A percentile compares a stretch with the other conserved stretches of the same genome.
phyloP scores from a whole-genome alignment of 768 basidiomycete species.

The Agaricus blazei region DNA sequence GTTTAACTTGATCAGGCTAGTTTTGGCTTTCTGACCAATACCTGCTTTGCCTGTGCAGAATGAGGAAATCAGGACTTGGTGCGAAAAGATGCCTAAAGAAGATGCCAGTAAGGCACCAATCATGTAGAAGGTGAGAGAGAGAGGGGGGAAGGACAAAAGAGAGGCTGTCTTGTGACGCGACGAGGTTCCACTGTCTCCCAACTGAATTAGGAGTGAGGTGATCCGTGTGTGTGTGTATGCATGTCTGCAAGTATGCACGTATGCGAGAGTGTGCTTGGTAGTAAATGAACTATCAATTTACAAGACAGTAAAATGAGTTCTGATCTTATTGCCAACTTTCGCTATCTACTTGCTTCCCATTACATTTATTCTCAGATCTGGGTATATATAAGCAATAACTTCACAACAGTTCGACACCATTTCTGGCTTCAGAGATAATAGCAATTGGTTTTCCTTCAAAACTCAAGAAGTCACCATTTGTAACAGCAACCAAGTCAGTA shows the following conservation, averaged over 20 bases:
- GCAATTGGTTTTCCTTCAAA: slow-evolving; percentile 36
- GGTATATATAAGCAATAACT: slow-evolving; percentile 6
- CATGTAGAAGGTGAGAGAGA: too few relatives aligned
- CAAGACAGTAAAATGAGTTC: background rate
- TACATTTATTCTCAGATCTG: background rate
- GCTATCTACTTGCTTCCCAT: slow-evolving; percentile 6
- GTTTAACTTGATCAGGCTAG: too few relatives aligned
- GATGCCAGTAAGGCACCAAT: too few relatives aligned
- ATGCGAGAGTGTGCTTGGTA: too few relatives aligned
- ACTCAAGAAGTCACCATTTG: slow-evolving; percentile 30
- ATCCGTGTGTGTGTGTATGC: too few relatives aligned
- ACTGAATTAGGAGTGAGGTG: too few relatives aligned
- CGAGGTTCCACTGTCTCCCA: too few relatives aligned
- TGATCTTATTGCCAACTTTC: background rate
- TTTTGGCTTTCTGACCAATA: slow-evolving; percentile 13
- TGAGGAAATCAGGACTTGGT: slow-evolving; percentile 65
- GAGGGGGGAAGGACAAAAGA: too few relatives aligned
- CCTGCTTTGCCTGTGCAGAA: slow-evolving; percentile 51
- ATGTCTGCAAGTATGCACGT: too few relatives aligned
- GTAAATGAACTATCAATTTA: background rate
- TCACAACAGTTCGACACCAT: slow-evolving; percentile 8
- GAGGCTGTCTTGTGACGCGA: too few relatives aligned
- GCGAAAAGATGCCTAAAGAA: slow-evolving; percentile 44
- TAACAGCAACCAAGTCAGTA: slow-evolving; percentile 34
- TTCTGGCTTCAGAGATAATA: slow-evolving; percentile 23